Percentiles rank a stretch among this genome's conserved stretches.
Conservation (phyloP, 2,329 filamentous ascomycete species). For the Elsinoe perseae region DNA sequence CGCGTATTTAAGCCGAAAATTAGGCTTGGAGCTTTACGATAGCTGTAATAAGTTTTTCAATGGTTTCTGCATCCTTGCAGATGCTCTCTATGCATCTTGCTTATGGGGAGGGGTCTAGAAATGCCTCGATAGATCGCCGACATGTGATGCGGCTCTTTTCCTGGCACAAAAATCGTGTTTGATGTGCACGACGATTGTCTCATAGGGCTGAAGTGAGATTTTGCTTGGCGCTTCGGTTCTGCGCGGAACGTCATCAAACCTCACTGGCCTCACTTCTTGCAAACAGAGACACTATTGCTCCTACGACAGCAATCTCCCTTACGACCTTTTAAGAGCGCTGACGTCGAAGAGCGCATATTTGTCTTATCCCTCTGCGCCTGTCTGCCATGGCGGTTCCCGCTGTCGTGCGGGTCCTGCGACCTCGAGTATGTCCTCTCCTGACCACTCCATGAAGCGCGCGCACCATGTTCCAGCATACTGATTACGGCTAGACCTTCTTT, state of each 20-base stretch:
- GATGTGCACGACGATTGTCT: not conserved
- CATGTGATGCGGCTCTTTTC: slow-evolving; percentile 1
- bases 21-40: too few relatives aligned
- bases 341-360: too few relatives aligned
- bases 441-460: not conserved
- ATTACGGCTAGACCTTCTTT: slow-evolving; percentile 60
- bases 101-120: too few relatives aligned
- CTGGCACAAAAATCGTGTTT: not conserved
- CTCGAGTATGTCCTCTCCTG: not conserved
- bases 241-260: slow-evolving; percentile 11
- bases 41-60: not conserved
- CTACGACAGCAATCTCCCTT: too few relatives aligned
- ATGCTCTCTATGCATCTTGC: not conserved
- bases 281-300: not conserved
- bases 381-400: slow-evolving; percentile 10
- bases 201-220: not conserved
- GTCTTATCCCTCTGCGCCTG: too few relatives aligned
- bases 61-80: not conserved
- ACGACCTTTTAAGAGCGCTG: too few relatives aligned
- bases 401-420: slow-evolving; percentile 5
- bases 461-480: not conserved
- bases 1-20: too few relatives aligned
- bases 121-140: not conserved
- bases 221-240: slow-evolving; percentile 2
- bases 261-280: not conserved